These are phyloP conservation scores for Nemania sp. DNA, from an alignment of 2,329 filamentous ascomycete genomes.

Conservation along the genomic window DNA sequence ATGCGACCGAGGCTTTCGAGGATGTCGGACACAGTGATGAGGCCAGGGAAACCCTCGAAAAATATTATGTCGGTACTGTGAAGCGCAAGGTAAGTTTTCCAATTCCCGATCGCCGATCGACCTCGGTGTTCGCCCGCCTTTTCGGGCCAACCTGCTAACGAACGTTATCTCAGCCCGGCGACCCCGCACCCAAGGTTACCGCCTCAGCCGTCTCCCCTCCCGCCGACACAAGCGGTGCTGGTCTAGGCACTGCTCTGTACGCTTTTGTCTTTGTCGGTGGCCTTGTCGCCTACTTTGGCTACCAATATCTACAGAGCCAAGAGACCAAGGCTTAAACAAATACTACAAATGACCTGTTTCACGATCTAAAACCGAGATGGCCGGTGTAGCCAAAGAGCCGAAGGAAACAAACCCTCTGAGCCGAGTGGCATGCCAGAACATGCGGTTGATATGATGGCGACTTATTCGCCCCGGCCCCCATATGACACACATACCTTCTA, in stretches of 20 bases:
- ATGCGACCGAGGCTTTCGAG: conserved; percentile 97
- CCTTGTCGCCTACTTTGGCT: conserved; percentile 80
- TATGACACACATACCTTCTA: conserved; percentile 39
- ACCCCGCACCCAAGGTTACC: conserved; percentile 77
- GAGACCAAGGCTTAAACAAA: conserved; percentile 48
- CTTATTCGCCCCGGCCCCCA: conserved; percentile 35
- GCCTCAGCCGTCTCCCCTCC: conserved; percentile 62
- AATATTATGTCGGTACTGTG: conserved; percentile 78
- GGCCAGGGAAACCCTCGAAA: conserved; percentile 90
- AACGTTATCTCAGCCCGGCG: conserved; percentile 70
- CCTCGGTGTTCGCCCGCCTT: neutral
- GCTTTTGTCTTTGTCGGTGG: conserved; percentile 83
- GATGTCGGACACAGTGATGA: conserved; percentile 99
- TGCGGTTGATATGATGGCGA: conserved; percentile 38
- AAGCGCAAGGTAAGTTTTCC: conserved; percentile 79
- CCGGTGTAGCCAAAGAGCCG: conserved; percentile 24
- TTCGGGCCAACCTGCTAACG: conserved; percentile 18
- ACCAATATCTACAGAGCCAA: conserved; percentile 83
- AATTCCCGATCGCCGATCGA: conserved; percentile 31
- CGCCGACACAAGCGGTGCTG: conserved; percentile 62
- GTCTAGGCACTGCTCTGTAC: conserved; percentile 84
- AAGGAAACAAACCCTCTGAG: conserved; percentile 32
- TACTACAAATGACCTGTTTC: conserved; percentile 12
- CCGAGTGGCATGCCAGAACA: conserved; percentile 28
- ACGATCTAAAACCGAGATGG: conserved; percentile 20